Conservation (phyloP, 1,139 yeast genomes). For the Magnusiomyces starmeri region DNA sequence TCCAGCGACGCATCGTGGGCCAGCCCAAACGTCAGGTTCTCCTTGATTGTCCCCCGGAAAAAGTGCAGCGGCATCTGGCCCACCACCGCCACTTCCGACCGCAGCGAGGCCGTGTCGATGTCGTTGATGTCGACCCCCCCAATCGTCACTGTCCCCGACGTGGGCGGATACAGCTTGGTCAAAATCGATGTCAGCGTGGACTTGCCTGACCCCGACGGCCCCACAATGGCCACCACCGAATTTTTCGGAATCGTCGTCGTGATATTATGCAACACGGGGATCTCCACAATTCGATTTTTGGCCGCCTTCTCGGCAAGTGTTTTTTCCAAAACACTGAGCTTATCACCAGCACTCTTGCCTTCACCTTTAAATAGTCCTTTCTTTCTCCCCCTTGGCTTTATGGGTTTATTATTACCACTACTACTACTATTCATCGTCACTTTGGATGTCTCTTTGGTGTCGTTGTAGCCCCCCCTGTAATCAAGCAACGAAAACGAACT, state of each 20-base stretch:
- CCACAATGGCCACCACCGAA: constrained; percentile 75
- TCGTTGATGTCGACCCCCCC: constrained; percentile 54
- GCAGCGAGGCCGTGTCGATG: constrained; percentile 53
- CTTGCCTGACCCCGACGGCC: constrained; percentile 88
- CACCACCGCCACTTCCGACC: constrained; percentile 68
- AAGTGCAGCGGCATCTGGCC: constrained; percentile 73
- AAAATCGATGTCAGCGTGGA: constrained; percentile 69
- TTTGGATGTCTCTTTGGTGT: no score
- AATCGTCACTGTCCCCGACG: constrained; percentile 53
- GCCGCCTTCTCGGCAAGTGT: constrained; percentile 9
- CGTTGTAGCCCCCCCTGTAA: no score
- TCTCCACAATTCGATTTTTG: constrained; percentile 7
- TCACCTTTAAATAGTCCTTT: no score
- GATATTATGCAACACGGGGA: constrained; percentile 20
- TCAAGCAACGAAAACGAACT: no score
- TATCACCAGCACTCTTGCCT: no score
- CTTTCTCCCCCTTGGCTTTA: not conserved
- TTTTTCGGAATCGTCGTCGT: constrained; percentile 48
- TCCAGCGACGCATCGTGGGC: constrained; percentile 33
- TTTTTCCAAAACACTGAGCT: no score
- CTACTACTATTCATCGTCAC: no score
- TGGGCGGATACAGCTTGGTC: constrained; percentile 51
- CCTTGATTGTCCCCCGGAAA: constrained; percentile 68
- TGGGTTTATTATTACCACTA: not conserved
- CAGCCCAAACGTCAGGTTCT: constrained; percentile 66